Conservation (phyloP, 1,284 basidiomycete genomes). For the Mycosarcoma mackinlayi region DNA sequence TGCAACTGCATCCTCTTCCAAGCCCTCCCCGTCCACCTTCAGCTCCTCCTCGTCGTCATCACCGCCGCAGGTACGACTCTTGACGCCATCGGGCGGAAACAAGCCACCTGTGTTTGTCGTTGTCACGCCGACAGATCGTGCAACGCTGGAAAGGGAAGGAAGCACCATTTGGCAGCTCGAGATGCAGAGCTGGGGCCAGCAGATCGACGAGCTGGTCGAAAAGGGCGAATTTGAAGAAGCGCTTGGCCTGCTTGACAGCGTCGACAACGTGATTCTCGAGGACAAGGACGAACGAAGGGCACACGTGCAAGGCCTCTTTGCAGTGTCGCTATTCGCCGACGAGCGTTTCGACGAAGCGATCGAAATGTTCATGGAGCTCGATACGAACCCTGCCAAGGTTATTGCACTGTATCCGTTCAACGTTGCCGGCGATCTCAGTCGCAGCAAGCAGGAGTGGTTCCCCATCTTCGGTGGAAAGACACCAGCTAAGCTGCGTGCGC, state of each 20-base stretch:
- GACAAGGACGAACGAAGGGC: conserved; percentile 71
- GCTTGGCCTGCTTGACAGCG: conserved; percentile 79
- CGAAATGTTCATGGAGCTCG: conserved; percentile 85
- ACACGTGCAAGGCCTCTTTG: conserved; percentile 72
- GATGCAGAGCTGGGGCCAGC: conserved; percentile 80
- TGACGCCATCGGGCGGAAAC: conserved; percentile 44
- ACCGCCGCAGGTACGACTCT: conserved; percentile 41
- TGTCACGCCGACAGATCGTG: conserved; percentile 40
- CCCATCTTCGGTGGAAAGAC: conserved; percentile 83
- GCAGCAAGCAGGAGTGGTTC: conserved; percentile 81
- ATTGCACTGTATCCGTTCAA: conserved; percentile 86
- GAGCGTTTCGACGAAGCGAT: conserved; percentile 81
- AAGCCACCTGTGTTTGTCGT: conserved; percentile 51
- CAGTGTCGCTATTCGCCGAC: conserved; percentile 79
- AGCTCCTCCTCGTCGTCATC: conserved; percentile 8
- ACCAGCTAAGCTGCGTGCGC: conserved; percentile 17
- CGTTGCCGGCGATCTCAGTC: conserved; percentile 82
- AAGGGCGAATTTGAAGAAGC: conserved; percentile 82
- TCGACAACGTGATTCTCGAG: conserved; percentile 75
- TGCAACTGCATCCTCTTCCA: background rate
- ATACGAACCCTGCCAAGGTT: conserved; percentile 92
- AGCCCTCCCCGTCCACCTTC: too few relatives aligned
- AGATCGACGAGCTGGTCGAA: conserved; percentile 84
- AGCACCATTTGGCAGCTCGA: conserved; percentile 78
- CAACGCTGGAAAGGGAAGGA: conserved; percentile 47